Base-by-base conservation (phyloP, 768 basidiomycete genomes). In the Exidia glandulosa region DNA sequence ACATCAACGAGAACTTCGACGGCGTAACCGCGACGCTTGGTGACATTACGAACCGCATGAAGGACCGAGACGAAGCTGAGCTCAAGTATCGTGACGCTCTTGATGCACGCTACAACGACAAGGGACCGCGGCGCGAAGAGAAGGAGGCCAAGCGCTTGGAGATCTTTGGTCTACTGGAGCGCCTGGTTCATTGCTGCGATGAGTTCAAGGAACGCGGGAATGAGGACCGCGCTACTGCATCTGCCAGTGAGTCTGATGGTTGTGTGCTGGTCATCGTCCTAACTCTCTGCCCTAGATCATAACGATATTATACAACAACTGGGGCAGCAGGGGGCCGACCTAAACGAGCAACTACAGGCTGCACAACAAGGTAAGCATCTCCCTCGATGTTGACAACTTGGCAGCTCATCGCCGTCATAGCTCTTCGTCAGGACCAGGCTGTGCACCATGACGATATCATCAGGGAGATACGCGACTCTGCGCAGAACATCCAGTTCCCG, bases 41-140 rank as follows among this genome's bases (percentile, higher is more conserved):
- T 3, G 88, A 91, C 61, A 81, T 93, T 63, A 85, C 89, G 1
- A 85, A 86, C 62, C 68, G 89, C 58, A 75, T 91, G 14, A 82
- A 87, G 59, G 83, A 85, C 60, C 75, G 80, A 1, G 79, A 83
- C 33, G 76, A 79, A 56, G 77, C 79, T 34, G 79, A 81, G 32
- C 73, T 76, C 64, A 87, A 13, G 7, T 4, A 90, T 74, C 84
- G 76, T 60, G 76, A 77, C 13, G 60, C 80, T 19, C 76, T 78
- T 73, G 86, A 90, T 16, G 73, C 81, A 41, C 79, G 84, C 33
- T 88, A 80, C 76, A 75, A 74, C 7, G 82, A 83, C 62, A 90
- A 90, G 69, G 71, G 79, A 65, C 72, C 65, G 13, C 75, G 87
- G 59, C 77, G 85, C 41, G 71, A 74, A 25, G 76, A 82, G 41